phyloP scores from a whole-genome alignment of 2,329 filamentous ascomycete genomes.

The Albophoma yamanashiensis region DNA sequence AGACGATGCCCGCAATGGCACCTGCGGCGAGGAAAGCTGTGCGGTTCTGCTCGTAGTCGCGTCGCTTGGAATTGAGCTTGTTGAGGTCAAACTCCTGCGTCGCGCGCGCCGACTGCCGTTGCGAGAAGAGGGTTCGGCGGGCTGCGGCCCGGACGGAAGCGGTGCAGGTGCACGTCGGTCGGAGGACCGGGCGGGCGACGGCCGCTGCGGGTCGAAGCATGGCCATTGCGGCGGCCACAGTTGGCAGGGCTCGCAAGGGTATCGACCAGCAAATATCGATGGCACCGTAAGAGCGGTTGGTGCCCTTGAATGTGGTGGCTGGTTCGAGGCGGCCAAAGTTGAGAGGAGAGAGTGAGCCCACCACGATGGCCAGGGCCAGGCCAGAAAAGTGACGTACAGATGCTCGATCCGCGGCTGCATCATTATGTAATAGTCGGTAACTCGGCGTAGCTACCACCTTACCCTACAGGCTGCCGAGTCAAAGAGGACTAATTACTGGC shows the following conservation, averaged over 20 bases:
- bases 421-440: background rate
- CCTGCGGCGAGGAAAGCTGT: conserved; percentile 42
- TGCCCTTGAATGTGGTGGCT: background rate
- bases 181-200: conserved; percentile 10
- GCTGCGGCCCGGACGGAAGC: conserved; percentile 2
- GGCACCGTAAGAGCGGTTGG: background rate
- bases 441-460: background rate
- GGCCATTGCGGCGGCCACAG: background rate
- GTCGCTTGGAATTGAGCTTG: conserved; percentile 32
- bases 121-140: conserved; percentile 18
- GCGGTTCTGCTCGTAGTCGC: conserved; percentile 39
- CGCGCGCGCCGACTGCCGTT: conserved; percentile 19
- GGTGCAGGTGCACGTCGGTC: conserved; percentile 6
- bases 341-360: background rate
- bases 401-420: background rate
- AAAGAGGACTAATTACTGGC: too few species aligned
- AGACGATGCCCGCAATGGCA: conserved; percentile 36
- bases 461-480: background rate
- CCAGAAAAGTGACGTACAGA: background rate
- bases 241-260: background rate
- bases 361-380: background rate
- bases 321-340: background rate
- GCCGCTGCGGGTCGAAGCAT: conserved; percentile 18
- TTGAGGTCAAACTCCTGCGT: conserved; percentile 40
- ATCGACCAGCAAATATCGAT: background rate